Percentiles rank a stretch among this genome's conserved stretches.
Evolutionary conservation across 2,329 filamentous ascomycete species (phyloP).

Genomic region (Scytalidium sp.): DNA sequence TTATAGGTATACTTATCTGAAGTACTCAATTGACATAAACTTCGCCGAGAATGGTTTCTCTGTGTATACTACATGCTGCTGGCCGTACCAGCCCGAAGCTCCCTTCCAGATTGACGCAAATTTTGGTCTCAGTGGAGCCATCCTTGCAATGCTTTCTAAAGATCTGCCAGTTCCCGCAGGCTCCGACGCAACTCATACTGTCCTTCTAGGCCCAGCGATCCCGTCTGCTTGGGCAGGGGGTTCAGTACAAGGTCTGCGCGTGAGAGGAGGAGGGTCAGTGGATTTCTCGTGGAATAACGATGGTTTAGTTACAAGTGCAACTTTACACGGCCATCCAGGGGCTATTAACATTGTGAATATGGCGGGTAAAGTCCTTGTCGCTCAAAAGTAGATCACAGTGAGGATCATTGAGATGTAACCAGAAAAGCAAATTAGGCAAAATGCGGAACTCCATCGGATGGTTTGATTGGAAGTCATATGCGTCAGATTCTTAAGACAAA

Average conservation of each 20-base stretch:
- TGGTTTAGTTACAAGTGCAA: background rate
- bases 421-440: too few species aligned
- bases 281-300: constrained; percentile 17
- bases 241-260: constrained; percentile 23
- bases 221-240: constrained; percentile 29
- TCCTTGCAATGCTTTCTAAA: constrained; percentile 36
- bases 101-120: constrained; percentile 47
- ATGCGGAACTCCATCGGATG: too few species aligned
- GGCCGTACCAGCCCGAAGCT: constrained; percentile 6
- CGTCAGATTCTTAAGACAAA: too few species aligned
- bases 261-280: constrained; percentile 29
- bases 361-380: background rate
- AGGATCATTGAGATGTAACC: too few species aligned
- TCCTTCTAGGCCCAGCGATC: constrained; percentile 31
- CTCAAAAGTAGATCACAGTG: constrained; percentile 1
- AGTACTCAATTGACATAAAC: constrained; percentile 36
- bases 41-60: constrained; percentile 36
- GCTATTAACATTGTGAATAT: constrained; percentile 1
- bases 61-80: constrained; percentile 32
- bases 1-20: constrained; percentile 30
- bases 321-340: background rate
- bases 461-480: too few species aligned
- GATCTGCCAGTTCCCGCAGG: constrained; percentile 22
- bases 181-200: constrained; percentile 9
- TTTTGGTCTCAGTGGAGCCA: constrained; percentile 35